Evolutionary conservation across 2,329 filamentous ascomycete species (phyloP).

Genomic region (Penicillium hordei): DNA sequence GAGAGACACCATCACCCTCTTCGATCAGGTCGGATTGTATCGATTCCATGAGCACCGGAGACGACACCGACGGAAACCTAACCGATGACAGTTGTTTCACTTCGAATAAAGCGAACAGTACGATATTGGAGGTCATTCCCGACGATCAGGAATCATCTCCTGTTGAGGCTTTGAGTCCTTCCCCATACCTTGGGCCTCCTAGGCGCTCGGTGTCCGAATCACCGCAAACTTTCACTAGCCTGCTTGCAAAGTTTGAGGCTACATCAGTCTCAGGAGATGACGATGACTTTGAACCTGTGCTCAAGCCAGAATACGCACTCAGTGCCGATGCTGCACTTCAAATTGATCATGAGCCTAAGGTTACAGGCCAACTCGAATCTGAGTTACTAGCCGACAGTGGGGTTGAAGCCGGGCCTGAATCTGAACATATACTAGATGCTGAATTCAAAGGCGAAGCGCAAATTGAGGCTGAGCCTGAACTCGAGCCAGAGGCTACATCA

Average conservation of each 20-base stretch:
- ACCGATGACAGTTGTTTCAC: conserved; percentile 34
- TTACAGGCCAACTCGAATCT: background rate
- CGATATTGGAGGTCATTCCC: conserved; percentile 25
- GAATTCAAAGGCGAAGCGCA: background rate
- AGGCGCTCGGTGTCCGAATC: conserved; percentile 31
- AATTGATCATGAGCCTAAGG: background rate
- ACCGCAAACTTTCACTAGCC: conserved; percentile 36
- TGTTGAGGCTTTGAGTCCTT: conserved; percentile 5
- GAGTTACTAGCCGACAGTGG: background rate
- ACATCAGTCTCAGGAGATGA: conserved; percentile 15
- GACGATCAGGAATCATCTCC: conserved; percentile 20
- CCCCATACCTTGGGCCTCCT: conserved; percentile 11
- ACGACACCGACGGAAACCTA: conserved; percentile 34
- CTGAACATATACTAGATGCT: background rate
- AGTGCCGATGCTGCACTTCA: background rate
- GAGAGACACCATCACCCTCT: conserved; percentile 12
- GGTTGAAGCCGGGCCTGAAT: background rate
- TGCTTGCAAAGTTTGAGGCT: conserved; percentile 42
- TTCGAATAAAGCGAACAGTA: conserved; percentile 26
- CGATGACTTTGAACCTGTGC: background rate
- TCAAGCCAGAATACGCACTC: background rate
- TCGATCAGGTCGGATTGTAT: conserved; percentile 17
- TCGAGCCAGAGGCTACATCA: background rate
- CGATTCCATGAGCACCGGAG: conserved; percentile 31
- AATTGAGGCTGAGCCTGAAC: background rate